phyloP scores from a whole-genome alignment of 2,329 filamentous ascomycete genomes.

The Fusarium sp. region DNA sequence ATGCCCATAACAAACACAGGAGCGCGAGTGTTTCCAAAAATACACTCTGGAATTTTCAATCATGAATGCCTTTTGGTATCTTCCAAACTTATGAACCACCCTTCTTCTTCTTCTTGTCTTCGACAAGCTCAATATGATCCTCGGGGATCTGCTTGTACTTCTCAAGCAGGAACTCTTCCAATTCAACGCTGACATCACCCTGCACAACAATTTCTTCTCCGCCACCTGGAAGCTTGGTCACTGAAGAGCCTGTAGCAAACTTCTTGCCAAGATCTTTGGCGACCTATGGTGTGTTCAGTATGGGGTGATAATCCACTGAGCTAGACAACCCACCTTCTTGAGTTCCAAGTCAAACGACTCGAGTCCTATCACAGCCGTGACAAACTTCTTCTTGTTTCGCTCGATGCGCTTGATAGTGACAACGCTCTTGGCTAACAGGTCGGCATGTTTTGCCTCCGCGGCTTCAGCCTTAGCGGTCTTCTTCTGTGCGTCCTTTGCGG shows the following conservation, averaged over 20 bases:
- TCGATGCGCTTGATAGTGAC: constrained; percentile 96
- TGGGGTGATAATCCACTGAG: not conserved
- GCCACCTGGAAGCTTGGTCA: constrained; percentile 86
- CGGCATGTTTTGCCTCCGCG: constrained; percentile 82
- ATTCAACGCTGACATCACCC: constrained; percentile 94
- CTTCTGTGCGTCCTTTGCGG: constrained; percentile 95
- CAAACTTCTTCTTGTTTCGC: constrained; percentile 96
- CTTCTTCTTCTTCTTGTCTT: constrained; percentile 91
- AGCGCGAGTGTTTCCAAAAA: constrained; percentile 33
- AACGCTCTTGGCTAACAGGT: constrained; percentile 83
- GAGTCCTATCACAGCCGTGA: constrained; percentile 89
- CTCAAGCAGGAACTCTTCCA: constrained; percentile 89
- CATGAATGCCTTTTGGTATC: constrained; percentile 28
- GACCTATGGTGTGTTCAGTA: constrained; percentile 54
- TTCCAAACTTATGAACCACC: constrained; percentile 32
- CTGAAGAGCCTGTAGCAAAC: constrained; percentile 92
- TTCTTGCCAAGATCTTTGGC: constrained; percentile 98
- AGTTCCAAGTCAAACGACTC: constrained; percentile 91
- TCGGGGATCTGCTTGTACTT: constrained; percentile 91
- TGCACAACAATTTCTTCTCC: constrained; percentile 98
- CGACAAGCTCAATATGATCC: constrained; percentile 93
- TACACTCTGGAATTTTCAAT: constrained; percentile 27
- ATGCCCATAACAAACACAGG: constrained; percentile 16
- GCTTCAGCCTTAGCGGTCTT: constrained; percentile 95
- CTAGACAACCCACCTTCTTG: constrained; percentile 71